Conservation (phyloP, 768 basidiomycete species). For the Naganishia kalamii region DNA sequence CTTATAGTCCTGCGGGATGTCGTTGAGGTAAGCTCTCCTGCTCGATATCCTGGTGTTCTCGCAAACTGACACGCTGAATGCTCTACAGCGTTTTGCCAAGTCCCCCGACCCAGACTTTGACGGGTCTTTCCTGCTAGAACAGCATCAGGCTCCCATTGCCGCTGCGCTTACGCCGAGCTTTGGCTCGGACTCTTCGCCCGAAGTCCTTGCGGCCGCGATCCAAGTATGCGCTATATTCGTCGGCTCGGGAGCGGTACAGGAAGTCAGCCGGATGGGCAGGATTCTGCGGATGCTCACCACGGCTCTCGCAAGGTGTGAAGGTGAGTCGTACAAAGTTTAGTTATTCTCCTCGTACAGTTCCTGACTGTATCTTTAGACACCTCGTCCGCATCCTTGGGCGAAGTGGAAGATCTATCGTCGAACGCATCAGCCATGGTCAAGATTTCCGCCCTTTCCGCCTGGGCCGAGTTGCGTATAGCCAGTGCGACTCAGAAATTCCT, state of each 20-base stretch:
- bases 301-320: constrained; percentile 83
- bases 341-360: not conserved
- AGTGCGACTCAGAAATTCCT: constrained; percentile 69
- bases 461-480: constrained; percentile 85
- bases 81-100: constrained; percentile 68
- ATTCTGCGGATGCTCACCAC: constrained; percentile 81
- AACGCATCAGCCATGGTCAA: constrained; percentile 93
- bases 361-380: not conserved
- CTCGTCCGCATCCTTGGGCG: constrained; percentile 60
- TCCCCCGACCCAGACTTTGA: constrained; percentile 90
- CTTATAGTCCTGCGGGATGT: constrained; percentile 82
- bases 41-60: not conserved
- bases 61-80: not conserved
- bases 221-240: constrained; percentile 92
- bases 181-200: constrained; percentile 87
- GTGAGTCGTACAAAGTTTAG: constrained; percentile 51
- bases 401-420: constrained; percentile 76
- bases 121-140: constrained; percentile 81
- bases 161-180: constrained; percentile 96
- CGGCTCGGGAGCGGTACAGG: constrained; percentile 87
- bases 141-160: constrained; percentile 96
- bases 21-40: constrained; percentile 61
- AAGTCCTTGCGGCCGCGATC: constrained; percentile 85
- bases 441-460: constrained; percentile 85
- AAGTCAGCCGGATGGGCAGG: constrained; percentile 83